phyloP scores from a whole-genome alignment of 345 rosid species.

The Conringia planisiliqua region DNA sequence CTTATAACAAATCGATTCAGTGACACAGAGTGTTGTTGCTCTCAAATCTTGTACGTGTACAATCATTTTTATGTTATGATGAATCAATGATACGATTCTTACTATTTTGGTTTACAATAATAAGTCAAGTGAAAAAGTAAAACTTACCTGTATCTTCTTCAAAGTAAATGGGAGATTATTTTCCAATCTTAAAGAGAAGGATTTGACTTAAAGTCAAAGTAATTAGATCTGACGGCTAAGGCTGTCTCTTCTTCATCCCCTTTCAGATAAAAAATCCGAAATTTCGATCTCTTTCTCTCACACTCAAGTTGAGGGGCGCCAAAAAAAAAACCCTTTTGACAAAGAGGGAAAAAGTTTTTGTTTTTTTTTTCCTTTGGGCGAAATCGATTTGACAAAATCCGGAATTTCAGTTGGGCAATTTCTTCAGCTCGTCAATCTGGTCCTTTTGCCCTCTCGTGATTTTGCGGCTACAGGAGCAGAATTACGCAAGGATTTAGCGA shows the following conservation, averaged over 20 bases:
- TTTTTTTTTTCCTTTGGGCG: background rate
- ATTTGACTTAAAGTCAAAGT: conserved; percentile 38
- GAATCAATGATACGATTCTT: conserved; percentile 4
- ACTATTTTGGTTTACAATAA: too few species aligned
- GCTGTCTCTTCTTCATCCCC: conserved; percentile 5
- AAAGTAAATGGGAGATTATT: background rate
- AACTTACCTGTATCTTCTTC: too few species aligned
- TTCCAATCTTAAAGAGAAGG: conserved; percentile 1
- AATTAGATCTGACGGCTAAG: conserved; percentile 28
- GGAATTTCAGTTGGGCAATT: conserved; percentile 7
- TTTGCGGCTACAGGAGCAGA: conserved; percentile 14
- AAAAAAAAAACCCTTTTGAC: conserved; percentile 31
- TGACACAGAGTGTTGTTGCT: background rate
- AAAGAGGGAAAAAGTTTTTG: conserved; percentile 8
- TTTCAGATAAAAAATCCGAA: conserved; percentile 32
- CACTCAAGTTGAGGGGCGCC: conserved; percentile 35
- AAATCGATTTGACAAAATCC: conserved; percentile 31
- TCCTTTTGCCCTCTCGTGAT: conserved; percentile 2
- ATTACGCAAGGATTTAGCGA: conserved; percentile 6
- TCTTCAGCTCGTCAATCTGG: conserved; percentile 17
- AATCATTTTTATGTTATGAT: background rate
- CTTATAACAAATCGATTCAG: conserved; percentile 23
- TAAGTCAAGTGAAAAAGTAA: background rate
- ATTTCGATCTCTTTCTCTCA: conserved; percentile 30
- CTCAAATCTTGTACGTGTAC: conserved; percentile 8